These are phyloP conservation scores for Paecilomyces formosus DNA, from an alignment of 2,329 filamentous ascomycete genomes.

Conservation along the genomic window DNA sequence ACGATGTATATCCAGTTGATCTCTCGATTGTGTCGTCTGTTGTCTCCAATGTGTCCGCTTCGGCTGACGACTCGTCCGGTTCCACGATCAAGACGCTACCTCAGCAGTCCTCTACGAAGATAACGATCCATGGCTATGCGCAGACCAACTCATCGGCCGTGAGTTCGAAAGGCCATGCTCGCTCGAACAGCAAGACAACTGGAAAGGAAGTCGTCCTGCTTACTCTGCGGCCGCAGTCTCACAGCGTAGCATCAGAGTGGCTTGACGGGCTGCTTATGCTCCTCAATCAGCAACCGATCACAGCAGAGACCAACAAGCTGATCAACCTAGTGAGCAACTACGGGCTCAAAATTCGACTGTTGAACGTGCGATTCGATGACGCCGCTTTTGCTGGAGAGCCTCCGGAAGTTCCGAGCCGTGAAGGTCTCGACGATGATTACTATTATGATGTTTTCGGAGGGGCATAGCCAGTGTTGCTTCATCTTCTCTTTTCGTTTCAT, in stretches of 20 bases:
- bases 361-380: constrained; percentile 88
- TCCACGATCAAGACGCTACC: constrained; percentile 39
- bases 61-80: constrained; percentile 43
- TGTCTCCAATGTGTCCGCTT: constrained; percentile 79
- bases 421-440: constrained; percentile 86
- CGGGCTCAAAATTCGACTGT: constrained; percentile 80
- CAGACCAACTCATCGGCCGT: constrained; percentile 17
- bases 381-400: constrained; percentile 60
- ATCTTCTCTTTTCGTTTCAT: not conserved
- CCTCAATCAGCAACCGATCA: constrained; percentile 90
- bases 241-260: constrained; percentile 89
- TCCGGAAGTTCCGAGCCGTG: constrained; percentile 70
- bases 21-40: constrained; percentile 83
- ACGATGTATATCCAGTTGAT: constrained; percentile 50
- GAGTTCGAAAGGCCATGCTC: constrained; percentile 26
- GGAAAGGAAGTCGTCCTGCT: constrained; percentile 66
- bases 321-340: constrained; percentile 82
- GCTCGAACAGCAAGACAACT: constrained; percentile 25
- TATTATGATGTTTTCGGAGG: constrained; percentile 69
- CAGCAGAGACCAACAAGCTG: constrained; percentile 88
- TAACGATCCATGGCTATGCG: constrained; percentile 76
- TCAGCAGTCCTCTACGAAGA: constrained; percentile 58
- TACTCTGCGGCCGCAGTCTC: constrained; percentile 71
- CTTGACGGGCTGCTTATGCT: constrained; percentile 92
- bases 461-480: constrained; percentile 9